phyloP scores from a whole-genome alignment of 2,329 filamentous ascomycete genomes.

The Penicillium freii region DNA sequence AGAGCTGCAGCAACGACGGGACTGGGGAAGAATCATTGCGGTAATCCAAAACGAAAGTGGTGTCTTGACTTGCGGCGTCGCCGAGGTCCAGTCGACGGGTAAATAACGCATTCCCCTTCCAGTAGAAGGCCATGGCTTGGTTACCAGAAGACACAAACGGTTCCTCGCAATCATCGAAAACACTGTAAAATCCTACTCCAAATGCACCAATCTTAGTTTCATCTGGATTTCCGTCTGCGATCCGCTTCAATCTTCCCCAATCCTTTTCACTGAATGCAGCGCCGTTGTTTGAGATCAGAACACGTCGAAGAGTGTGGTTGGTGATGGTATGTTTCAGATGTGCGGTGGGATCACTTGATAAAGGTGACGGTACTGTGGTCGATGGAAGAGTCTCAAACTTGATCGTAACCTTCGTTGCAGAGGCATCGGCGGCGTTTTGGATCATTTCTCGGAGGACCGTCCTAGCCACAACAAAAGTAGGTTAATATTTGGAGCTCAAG shows the following conservation, averaged over 20 bases:
- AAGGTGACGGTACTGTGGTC: constrained; percentile 67
- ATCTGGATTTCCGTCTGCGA: constrained; percentile 98
- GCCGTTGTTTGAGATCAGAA: constrained; percentile 93
- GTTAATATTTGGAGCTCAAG: constrained; percentile 14
- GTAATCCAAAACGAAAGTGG: constrained; percentile 93
- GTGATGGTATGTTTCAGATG: constrained; percentile 78
- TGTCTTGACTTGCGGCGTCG: constrained; percentile 64
- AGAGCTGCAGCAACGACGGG: constrained; percentile 79
- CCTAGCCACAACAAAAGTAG: constrained; percentile 24
- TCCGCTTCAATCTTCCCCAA: constrained; percentile 90
- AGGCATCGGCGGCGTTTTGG: constrained; percentile 97
- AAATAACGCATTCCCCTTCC: constrained; percentile 97
- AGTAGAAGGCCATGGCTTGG: constrained; percentile 97
- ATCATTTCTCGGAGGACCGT: constrained; percentile 84
- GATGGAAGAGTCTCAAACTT: constrained; percentile 91
- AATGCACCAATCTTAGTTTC: constrained; percentile 99
- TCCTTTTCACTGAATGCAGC: constrained; percentile 84
- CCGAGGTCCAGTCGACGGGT: constrained; percentile 79
- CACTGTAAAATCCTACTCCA: constrained; percentile 96
- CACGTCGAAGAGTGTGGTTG: constrained; percentile 78
- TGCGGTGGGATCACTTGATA: constrained; percentile 64
- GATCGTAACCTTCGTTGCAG: constrained; percentile 83
- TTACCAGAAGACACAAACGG: constrained; percentile 92
- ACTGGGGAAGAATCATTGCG: constrained; percentile 82
- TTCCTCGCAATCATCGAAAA: constrained; percentile 97